Percentiles rank a stretch among this genome's conserved stretches.
Conservation (phyloP, 1,139 yeast species). For the Kodamaea sp. region DNA sequence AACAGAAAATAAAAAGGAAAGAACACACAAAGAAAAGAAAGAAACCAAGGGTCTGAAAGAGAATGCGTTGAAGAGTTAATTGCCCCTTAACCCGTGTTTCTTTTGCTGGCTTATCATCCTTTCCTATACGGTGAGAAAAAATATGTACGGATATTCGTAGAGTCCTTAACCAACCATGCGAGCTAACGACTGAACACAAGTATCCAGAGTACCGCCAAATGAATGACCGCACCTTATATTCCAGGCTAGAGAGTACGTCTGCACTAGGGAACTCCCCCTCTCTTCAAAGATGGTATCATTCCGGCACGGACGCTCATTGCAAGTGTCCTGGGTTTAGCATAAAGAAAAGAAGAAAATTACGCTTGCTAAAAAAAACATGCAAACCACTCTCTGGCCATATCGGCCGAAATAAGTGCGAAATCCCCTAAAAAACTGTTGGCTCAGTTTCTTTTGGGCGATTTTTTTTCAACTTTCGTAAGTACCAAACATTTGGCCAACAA, state of each 20-base stretch:
- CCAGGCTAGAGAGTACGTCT: conserved; percentile 40
- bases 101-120: no score
- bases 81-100: no score
- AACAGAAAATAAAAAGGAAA: no score
- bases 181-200: conserved; percentile 28
- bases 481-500: no score
- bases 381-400: no score
- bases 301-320: conserved; percentile 34
- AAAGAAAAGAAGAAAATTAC: background rate
- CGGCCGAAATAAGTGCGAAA: no score
- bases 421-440: no score
- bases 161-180: conserved; percentile 23
- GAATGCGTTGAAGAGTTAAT: no score
- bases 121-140: background rate
- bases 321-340: conserved; percentile 25
- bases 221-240: conserved; percentile 14
- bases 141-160: conserved; percentile 29
- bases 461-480: no score
- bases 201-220: conserved; percentile 11
- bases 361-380: no score
- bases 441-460: no score
- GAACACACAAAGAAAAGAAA: background rate
- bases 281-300: background rate
- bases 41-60: background rate
- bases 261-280: conserved; percentile 23